Percentiles rank a stretch among this genome's conserved stretches.
These are phyloP conservation scores for Penicillium cataractarum DNA, from an alignment of 495 filamentous ascomycete genomes.

Conservation along the genomic window DNA sequence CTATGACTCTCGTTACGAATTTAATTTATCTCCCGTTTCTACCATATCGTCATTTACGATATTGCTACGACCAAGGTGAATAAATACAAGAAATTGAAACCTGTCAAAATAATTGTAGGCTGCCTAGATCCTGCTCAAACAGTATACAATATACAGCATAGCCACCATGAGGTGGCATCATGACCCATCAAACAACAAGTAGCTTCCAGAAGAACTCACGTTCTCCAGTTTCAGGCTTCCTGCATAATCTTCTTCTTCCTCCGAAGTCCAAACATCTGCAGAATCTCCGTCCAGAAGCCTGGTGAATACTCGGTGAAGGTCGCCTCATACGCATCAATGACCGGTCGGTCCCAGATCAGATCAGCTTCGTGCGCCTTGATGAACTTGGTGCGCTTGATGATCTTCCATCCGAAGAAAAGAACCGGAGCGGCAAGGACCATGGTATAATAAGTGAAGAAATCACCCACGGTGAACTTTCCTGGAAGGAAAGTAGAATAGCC, in stretches of 20 bases:
- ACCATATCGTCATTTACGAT: no score
- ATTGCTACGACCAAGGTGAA: no score
- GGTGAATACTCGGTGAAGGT: constrained; percentile 16
- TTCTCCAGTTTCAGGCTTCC: background rate
- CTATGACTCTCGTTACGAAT: no score
- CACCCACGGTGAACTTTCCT: constrained; percentile 42
- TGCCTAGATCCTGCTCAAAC: no score
- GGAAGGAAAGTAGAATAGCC: constrained; percentile 58
- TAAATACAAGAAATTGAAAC: no score
- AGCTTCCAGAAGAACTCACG: no score
- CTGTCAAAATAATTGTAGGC: no score
- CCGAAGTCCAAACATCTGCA: constrained; percentile 14
- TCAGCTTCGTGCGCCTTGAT: constrained; percentile 53
- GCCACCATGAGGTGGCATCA: no score
- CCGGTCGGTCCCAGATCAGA: constrained; percentile 53
- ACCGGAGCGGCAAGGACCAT: constrained; percentile 55
- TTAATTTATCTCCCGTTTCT: no score
- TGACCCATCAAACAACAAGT: no score
- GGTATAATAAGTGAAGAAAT: constrained; percentile 62
- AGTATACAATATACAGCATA: no score
- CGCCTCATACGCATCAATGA: constrained; percentile 32
- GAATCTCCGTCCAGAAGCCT: constrained; percentile 18
- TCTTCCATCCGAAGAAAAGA: constrained; percentile 58
- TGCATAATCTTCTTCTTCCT: constrained; percentile 3
- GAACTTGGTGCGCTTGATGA: constrained; percentile 54